Percentiles rank a stretch among this genome's conserved stretches.
Conservation (phyloP, 2,329 filamentous ascomycete genomes). For the Alternaria metachromatica region DNA sequence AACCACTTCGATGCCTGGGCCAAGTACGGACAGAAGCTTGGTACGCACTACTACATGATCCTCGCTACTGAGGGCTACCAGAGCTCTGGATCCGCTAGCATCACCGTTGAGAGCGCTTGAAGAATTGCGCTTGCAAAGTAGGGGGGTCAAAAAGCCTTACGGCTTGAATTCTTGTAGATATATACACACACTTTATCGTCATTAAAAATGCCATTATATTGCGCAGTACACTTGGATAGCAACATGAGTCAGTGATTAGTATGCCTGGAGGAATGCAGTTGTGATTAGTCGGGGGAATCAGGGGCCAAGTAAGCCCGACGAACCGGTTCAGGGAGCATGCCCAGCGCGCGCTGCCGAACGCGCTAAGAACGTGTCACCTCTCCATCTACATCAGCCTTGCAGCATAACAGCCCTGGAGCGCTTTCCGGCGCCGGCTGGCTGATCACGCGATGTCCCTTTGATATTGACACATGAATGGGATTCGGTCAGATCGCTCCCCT, state of each 20-base stretch:
- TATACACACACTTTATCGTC: background rate
- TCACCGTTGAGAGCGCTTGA: constrained; percentile 50
- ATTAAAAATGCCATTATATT: background rate
- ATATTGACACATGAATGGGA: constrained; percentile 15
- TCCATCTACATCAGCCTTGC: background rate
- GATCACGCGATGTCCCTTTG: background rate
- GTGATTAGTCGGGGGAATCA: background rate
- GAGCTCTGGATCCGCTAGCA: constrained; percentile 57
- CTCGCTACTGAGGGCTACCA: constrained; percentile 62
- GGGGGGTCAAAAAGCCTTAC: background rate
- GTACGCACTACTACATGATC: constrained; percentile 61
- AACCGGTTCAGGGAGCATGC: background rate
- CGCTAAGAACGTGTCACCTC: background rate
- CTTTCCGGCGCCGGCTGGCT: background rate
- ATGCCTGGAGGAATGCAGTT: background rate
- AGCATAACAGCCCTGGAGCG: background rate
- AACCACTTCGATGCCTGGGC: constrained; percentile 64
- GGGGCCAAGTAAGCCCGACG: background rate
- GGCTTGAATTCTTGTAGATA: constrained; percentile 1
- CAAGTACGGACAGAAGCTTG: constrained; percentile 57
- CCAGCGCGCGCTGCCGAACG: background rate
- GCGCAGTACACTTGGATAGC: background rate
- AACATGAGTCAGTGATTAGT: background rate
- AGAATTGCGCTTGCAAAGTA: background rate
- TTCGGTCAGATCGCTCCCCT: constrained; percentile 25